These are phyloP conservation scores for Beauveria asiatica DNA, from an alignment of 2,329 filamentous ascomycete genomes.

Conservation along the genomic window DNA sequence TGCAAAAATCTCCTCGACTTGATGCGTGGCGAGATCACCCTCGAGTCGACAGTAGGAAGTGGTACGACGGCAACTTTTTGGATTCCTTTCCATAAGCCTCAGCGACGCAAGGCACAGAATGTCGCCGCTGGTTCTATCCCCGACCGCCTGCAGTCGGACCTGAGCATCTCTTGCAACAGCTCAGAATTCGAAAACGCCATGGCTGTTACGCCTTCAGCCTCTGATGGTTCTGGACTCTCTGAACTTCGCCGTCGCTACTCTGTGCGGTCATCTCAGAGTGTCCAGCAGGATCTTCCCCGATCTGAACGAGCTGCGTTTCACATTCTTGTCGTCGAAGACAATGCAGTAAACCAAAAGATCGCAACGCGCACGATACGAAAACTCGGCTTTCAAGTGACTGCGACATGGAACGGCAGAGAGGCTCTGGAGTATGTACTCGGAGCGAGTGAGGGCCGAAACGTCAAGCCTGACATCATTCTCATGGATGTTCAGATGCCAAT, in stretches of 20 bases:
- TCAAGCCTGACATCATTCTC: conserved; percentile 64
- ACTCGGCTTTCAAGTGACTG: conserved; percentile 61
- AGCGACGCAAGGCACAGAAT: conserved; percentile 36
- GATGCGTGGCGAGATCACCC: conserved; percentile 67
- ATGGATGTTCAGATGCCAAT: conserved; percentile 75
- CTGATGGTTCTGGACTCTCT: conserved; percentile 19
- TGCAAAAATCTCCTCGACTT: conserved; percentile 72
- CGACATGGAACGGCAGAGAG: conserved; percentile 71
- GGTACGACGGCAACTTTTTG: conserved; percentile 70
- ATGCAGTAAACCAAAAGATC: conserved; percentile 67
- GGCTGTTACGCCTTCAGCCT: conserved; percentile 30
- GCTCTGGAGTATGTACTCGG: conserved; percentile 63
- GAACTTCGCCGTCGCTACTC: conserved; percentile 25
- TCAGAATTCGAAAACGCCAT: conserved; percentile 49
- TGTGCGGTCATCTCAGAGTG: conserved; percentile 24
- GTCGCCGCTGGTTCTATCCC: conserved; percentile 57
- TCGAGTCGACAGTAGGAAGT: conserved; percentile 57
- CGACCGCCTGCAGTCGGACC: conserved; percentile 55
- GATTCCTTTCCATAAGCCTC: conserved; percentile 68
- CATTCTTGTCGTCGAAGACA: conserved; percentile 75
- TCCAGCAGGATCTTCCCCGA: conserved; percentile 41
- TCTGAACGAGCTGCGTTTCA: conserved; percentile 55
- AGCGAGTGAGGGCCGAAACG: conserved; percentile 39
- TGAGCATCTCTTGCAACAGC: conserved; percentile 57
- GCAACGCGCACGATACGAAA: conserved; percentile 67